Evolutionary conservation across 2,329 filamentous ascomycete species (phyloP).

Genomic region (Aureobasidium sp.): DNA sequence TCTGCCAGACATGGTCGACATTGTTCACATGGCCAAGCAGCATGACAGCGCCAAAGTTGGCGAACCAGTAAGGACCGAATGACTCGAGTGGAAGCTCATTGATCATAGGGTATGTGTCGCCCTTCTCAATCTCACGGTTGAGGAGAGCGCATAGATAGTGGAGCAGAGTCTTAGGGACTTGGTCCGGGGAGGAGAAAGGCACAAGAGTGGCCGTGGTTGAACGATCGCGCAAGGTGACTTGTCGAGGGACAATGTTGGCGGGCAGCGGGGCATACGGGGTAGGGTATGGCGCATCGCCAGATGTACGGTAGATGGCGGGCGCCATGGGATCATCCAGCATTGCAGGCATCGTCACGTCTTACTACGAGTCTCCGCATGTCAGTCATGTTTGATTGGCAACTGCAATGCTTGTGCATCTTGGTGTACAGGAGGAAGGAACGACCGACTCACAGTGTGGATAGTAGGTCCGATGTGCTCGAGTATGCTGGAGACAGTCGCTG

Average conservation of each 20-base stretch:
- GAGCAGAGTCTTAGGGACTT: constrained; percentile 66
- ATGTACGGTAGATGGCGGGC: constrained; percentile 61
- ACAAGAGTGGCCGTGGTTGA: constrained; percentile 77
- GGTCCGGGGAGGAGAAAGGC: constrained; percentile 66
- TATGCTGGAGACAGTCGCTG: constrained; percentile 2
- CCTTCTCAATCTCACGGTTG: constrained; percentile 84
- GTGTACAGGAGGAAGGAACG: not conserved
- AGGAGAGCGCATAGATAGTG: constrained; percentile 74
- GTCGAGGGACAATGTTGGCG: constrained; percentile 59
- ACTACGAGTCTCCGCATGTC: not conserved
- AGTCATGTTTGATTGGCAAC: not conserved
- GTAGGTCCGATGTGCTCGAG: not conserved
- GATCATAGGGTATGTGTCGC: constrained; percentile 86
- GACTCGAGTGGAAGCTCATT: constrained; percentile 63
- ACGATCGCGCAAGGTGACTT: constrained; percentile 75
- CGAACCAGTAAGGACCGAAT: constrained; percentile 83
- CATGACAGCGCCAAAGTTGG: constrained; percentile 84
- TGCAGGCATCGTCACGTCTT: constrained; percentile 52
- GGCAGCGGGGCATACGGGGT: constrained; percentile 57
- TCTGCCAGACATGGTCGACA: constrained; percentile 42
- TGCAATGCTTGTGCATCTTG: not conserved
- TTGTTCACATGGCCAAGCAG: constrained; percentile 65
- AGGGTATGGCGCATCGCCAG: constrained; percentile 58
- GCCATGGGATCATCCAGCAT: constrained; percentile 69
- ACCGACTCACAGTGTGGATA: not conserved